Evolutionary conservation across 441 rosid species (phyloP).

Genomic region (Isatis lusitanica): DNA sequence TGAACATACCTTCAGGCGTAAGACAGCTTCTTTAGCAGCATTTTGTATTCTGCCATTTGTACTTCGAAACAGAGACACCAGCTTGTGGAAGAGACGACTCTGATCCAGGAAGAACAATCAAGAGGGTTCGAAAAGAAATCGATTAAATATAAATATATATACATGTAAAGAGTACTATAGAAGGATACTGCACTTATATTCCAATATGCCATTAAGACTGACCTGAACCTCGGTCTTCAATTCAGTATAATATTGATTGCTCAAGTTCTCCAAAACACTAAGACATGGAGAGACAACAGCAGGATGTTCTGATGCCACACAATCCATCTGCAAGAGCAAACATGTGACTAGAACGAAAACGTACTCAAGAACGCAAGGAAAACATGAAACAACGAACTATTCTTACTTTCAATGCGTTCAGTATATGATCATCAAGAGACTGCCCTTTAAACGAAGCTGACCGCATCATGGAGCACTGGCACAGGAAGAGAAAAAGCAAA

Average conservation of each 20-base stretch:
- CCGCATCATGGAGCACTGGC: constrained; percentile 57
- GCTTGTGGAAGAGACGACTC: constrained; percentile 63
- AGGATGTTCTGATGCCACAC: constrained; percentile 52
- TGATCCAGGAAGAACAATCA: constrained; percentile 41
- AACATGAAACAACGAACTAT: neutral
- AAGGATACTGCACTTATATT: constrained; percentile 7
- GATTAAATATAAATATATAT: neutral
- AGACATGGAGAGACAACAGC: constrained; percentile 65
- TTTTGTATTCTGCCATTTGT: constrained; percentile 63
- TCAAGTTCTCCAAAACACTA: constrained; percentile 67
- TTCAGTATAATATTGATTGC: constrained; percentile 48
- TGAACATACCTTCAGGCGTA: constrained; percentile 71
- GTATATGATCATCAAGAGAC: constrained; percentile 54
- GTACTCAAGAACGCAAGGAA: neutral
- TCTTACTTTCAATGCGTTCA: constrained; percentile 75
- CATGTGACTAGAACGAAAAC: constrained; percentile 22
- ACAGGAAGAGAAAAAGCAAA: constrained; percentile 31
- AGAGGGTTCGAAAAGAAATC: neutral
- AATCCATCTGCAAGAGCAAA: constrained; percentile 62
- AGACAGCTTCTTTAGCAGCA: constrained; percentile 74
- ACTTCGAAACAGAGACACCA: constrained; percentile 63
- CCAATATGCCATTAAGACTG: constrained; percentile 22
- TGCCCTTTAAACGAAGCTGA: constrained; percentile 42
- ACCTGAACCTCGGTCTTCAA: constrained; percentile 79
- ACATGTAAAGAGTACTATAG: neutral